Conservation (phyloP, 306 rosid genomes). For the Gillenia trifoliata region DNA sequence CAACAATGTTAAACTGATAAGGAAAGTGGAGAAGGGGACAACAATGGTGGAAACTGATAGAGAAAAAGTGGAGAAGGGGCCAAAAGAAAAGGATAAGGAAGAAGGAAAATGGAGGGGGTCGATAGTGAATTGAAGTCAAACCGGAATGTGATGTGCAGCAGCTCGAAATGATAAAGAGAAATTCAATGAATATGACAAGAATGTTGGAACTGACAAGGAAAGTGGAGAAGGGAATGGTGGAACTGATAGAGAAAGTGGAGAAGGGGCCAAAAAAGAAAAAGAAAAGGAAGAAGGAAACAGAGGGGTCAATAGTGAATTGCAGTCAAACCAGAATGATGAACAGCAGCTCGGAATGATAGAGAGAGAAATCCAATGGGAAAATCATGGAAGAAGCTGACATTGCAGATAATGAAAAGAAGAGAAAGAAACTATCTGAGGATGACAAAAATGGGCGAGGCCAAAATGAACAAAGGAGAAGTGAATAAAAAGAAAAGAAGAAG, state of each 20-base stretch:
- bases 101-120: neutral
- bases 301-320: no score
- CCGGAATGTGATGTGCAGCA: neutral
- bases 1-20: no score
- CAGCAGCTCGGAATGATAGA: neutral
- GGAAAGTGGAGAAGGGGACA: no score
- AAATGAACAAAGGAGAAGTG: neutral
- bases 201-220: no score
- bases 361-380: neutral
- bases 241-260: neutral
- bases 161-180: neutral
- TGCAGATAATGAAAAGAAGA: neutral
- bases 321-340: neutral
- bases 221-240: neutral
- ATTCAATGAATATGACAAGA: neutral
- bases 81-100: neutral
- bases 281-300: neutral
- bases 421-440: constrained; percentile 2
- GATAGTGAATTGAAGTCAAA: neutral
- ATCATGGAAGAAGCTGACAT: neutral
- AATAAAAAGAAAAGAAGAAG: neutral
- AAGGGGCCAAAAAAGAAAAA: neutral
- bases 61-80: neutral
- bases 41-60: neutral
- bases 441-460: neutral